Evolutionary conservation across 148 eudicot species (phyloP).

Genomic region (Selenicereus undatus): DNA sequence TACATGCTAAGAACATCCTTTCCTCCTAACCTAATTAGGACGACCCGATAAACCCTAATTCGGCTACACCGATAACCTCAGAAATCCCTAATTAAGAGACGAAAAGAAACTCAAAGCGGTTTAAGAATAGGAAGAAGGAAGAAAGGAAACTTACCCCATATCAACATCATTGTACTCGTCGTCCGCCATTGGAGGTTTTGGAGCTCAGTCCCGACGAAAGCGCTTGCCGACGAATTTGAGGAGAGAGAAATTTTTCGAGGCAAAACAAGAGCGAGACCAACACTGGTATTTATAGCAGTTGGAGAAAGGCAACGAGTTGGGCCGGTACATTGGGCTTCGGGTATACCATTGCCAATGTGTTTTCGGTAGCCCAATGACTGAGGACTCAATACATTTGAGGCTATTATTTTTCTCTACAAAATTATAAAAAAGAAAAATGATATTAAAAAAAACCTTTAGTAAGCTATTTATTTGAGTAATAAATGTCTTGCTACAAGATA

Average conservation of each 20-base stretch:
- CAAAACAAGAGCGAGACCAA: not conserved
- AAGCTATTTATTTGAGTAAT: too few species aligned
- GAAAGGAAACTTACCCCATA: slow-evolving; percentile 23
- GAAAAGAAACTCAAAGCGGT: not conserved
- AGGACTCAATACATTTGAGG: too few species aligned
- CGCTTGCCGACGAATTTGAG: not conserved
- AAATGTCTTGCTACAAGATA: too few species aligned
- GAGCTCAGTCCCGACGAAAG: not conserved
- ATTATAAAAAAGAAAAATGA: too few species aligned
- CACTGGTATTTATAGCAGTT: not conserved
- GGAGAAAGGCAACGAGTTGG: not conserved
- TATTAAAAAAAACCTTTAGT: too few species aligned
- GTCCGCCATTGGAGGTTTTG: slow-evolving; percentile 35
- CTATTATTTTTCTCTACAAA: too few species aligned
- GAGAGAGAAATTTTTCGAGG: not conserved
- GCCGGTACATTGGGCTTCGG: not conserved
- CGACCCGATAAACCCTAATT: not conserved
- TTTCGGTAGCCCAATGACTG: too few species aligned
- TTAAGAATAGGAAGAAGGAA: not conserved
- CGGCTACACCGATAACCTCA: not conserved
- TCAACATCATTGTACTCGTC: slow-evolving; percentile 39
- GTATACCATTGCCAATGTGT: too few species aligned
- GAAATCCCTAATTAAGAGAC: not conserved
- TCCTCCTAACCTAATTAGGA: too few species aligned
- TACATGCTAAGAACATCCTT: too few species aligned